A percentile compares a stretch with the other conserved stretches of the same genome.
These are phyloP conservation scores for Acer campestre DNA, from an alignment of 345 rosid genomes.

Conservation along the genomic window DNA sequence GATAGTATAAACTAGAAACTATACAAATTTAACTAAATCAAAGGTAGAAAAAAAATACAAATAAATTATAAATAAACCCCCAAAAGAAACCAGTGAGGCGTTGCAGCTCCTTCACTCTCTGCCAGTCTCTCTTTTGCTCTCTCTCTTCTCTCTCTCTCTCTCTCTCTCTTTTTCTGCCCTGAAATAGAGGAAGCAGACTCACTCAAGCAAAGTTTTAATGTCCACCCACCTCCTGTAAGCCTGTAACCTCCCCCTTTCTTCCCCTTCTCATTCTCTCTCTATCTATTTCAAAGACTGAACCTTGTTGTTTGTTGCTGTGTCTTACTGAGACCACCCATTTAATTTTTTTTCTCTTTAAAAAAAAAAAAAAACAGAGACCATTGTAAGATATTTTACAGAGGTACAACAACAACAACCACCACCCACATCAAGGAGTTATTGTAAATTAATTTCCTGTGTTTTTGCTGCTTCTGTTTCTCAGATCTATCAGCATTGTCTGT, in stretches of 20 bases:
- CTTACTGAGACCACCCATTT: slow-evolving; percentile 24
- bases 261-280: slow-evolving; percentile 21
- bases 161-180: slow-evolving; percentile 36
- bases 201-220: slow-evolving; percentile 40
- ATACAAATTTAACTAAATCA: neutral
- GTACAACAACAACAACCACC: neutral
- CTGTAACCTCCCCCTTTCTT: neutral
- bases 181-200: slow-evolving; percentile 47
- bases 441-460: slow-evolving; percentile 11
- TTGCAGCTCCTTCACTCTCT: slow-evolving; percentile 18
- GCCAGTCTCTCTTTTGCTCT: neutral
- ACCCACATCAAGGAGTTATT: slow-evolving; percentile 18
- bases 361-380: slow-evolving; percentile 1
- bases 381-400: slow-evolving; percentile 15
- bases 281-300: slow-evolving; percentile 19
- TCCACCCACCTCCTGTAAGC: slow-evolving; percentile 36
- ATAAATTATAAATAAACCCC: slow-evolving; percentile 36
- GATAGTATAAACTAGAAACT: too few relatives aligned
- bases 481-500: slow-evolving; percentile 40
- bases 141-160: slow-evolving; percentile 27
- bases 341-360: slow-evolving; percentile 15
- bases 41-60: slow-evolving; percentile 6
- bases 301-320: slow-evolving; percentile 20
- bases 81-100: slow-evolving; percentile 29
- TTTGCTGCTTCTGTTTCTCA: slow-evolving; percentile 35